Base-by-base conservation (phyloP, 1,284 basidiomycete species). In the Polyporus tsugae region DNA sequence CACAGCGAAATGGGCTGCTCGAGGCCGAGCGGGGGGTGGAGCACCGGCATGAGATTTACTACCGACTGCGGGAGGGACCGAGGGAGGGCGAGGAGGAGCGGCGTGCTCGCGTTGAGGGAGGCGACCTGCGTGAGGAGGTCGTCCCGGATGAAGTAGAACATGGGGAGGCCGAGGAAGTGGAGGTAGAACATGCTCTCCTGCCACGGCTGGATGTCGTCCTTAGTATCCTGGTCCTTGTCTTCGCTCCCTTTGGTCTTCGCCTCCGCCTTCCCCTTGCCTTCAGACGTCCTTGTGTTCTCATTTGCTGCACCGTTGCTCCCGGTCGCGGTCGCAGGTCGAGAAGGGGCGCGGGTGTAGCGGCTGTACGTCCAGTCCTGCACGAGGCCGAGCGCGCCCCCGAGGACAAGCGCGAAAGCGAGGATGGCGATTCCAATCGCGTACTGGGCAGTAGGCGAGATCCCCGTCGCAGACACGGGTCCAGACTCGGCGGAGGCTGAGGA, bases 151-250 rank as follows among this genome's bases (percentile, higher is more conserved):
- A 87, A 87, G 64, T 85, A 70, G 81, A 95, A 95, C 82, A 94
- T 84, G 3, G 92, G 93, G 15, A 95, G 83, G 6, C 88, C 87
- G 64, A 94, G 85, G 76, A 90, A 89, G 78, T 94, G 92, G 29
- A 93, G 83, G 79, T 96, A 98, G 82, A 98, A 98, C 85, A 98
- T 90, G 39, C 89, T 91, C 81, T 98, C 96, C 76, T 93, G 89
- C 96, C 96, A 98, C 72, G 86, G 78, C 64, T 77, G 76, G 10
- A 75, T 70, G 36, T 66, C 66, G 46, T 55, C 42, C 17, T 29
- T 29, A 29, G 29, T 29, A 29, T 1, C 29, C 29, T 77, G 70
- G 57, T 41, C 29, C 57, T 22, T 35, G 19, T 57, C 19, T 13
- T 39, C 35, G 22, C 41, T 46, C 29, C 38, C 62, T 19, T 36